Conservation (phyloP, 2,329 filamentous ascomycete species). For the Colletotrichum sojae region DNA sequence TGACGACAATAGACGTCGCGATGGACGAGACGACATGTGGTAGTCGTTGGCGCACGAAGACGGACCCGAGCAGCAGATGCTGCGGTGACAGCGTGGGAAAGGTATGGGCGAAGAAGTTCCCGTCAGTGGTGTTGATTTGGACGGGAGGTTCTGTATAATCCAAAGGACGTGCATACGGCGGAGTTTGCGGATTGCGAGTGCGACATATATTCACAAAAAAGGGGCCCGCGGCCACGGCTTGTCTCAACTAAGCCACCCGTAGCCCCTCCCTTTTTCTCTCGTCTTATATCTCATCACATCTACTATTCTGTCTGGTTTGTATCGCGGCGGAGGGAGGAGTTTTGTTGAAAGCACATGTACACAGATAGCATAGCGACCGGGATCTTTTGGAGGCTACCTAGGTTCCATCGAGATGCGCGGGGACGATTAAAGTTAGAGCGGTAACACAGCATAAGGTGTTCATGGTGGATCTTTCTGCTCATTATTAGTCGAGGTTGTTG, state of each 20-base stretch:
- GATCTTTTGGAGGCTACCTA: slow-evolving; percentile 30
- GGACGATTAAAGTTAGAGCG: slow-evolving; percentile 10
- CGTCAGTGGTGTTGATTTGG: background rate
- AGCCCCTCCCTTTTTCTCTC: background rate
- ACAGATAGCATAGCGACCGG: slow-evolving; percentile 39
- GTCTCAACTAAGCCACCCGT: slow-evolving; percentile 6
- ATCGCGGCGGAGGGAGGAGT: slow-evolving; percentile 20
- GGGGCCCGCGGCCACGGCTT: slow-evolving; percentile 14
- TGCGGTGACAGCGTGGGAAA: slow-evolving; percentile 3
- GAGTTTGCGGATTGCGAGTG: slow-evolving; percentile 37
- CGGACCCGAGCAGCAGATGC: background rate
- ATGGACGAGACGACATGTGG: slow-evolving; percentile 60
- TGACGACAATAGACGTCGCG: slow-evolving; percentile 48
- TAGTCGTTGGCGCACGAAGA: slow-evolving; percentile 45
- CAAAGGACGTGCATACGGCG: slow-evolving; percentile 37
- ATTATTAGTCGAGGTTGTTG: background rate
- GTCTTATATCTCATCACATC: slow-evolving; percentile 17
- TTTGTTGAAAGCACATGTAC: slow-evolving; percentile 34
- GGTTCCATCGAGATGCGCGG: slow-evolving; percentile 26
- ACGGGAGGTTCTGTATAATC: slow-evolving; percentile 32
- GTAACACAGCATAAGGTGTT: background rate
- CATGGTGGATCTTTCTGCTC: slow-evolving; percentile 23
- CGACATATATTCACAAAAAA: slow-evolving; percentile 29
- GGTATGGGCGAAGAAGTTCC: slow-evolving; percentile 6
- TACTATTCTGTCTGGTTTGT: slow-evolving; percentile 18